Evolutionary conservation across 2,329 filamentous ascomycete species (phyloP).

Genomic region (Alternaria dauci): DNA sequence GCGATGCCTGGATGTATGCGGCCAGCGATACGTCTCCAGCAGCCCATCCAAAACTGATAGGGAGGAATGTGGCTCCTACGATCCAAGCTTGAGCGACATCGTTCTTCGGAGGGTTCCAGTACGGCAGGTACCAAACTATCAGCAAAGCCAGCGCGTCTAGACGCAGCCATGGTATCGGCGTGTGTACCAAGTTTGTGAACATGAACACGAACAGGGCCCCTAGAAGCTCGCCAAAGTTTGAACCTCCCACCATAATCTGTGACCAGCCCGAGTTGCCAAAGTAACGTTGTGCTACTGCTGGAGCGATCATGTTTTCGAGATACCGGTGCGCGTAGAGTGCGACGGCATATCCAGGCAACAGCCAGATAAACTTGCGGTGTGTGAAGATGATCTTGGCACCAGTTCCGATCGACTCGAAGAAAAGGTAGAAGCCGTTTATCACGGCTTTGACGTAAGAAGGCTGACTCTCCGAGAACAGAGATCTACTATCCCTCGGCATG

Average conservation of each 20-base stretch:
- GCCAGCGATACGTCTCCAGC: constrained; percentile 61
- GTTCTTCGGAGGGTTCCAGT: constrained; percentile 54
- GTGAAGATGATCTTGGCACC: constrained; percentile 59
- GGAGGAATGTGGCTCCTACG: constrained; percentile 57
- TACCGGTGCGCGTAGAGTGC: constrained; percentile 62
- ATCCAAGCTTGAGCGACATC: constrained; percentile 58
- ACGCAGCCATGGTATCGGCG: constrained; percentile 62
- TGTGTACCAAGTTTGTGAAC: constrained; percentile 59
- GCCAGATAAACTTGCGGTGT: constrained; percentile 60
- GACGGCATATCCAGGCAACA: constrained; percentile 60
- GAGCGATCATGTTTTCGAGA: constrained; percentile 60
- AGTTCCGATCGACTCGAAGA: constrained; percentile 58
- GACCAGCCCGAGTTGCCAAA: constrained; percentile 60
- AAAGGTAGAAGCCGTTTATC: constrained; percentile 54
- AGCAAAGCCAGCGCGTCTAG: constrained; percentile 58
- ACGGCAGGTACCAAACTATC: constrained; percentile 60
- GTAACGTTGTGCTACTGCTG: constrained; percentile 58
- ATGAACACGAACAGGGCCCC: constrained; percentile 60
- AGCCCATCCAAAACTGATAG: constrained; percentile 59
- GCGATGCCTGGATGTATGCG: constrained; percentile 61
- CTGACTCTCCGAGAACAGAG: constrained; percentile 34
- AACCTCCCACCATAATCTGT: constrained; percentile 61
- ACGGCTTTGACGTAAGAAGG: constrained; percentile 52
- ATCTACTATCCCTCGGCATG: constrained; percentile 35
- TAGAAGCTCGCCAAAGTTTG: constrained; percentile 61